Evolutionary conservation across 169 alveolate species (phyloP).

Genomic region (Plasmodium blacklocki): DNA sequence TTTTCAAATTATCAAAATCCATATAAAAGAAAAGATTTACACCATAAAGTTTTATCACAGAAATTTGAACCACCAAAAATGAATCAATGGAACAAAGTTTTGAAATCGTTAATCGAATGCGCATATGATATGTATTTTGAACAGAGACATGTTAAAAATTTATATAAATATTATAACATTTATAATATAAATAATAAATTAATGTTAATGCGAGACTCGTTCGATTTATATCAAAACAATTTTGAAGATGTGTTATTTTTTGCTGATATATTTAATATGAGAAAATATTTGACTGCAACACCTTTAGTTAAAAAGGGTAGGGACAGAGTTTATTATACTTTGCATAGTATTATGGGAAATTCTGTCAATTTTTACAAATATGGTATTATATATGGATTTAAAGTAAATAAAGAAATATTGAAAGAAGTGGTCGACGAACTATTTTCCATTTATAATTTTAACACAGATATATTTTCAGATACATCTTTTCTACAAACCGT

Average conservation of each 20-base stretch:
- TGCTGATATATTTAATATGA: slow-evolving; percentile 58
- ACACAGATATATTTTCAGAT: slow-evolving; percentile 24
- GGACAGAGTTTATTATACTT: slow-evolving; percentile 5
- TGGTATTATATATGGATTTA: slow-evolving; percentile 45
- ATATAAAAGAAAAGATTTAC: background rate
- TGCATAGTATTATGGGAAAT: slow-evolving; percentile 20
- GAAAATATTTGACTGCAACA: background rate
- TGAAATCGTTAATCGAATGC: background rate
- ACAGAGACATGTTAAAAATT: slow-evolving; percentile 36
- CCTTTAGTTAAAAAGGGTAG: background rate
- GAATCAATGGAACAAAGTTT: background rate
- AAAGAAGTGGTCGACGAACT: slow-evolving; percentile 20
- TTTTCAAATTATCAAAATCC: slow-evolving; percentile 46
- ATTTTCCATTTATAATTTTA: slow-evolving; percentile 8
- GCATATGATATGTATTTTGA: slow-evolving; percentile 38
- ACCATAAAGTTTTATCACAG: background rate
- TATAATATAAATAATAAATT: slow-evolving; percentile 36
- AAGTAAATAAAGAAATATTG: slow-evolving; percentile 16
- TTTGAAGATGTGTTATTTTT: slow-evolving; percentile 27
- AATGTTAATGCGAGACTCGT: slow-evolving; percentile 52
- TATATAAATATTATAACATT: slow-evolving; percentile 9
- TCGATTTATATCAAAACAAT: slow-evolving; percentile 36
- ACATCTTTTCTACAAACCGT: slow-evolving; percentile 50
- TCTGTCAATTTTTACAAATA: slow-evolving; percentile 25
- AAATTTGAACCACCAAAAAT: slow-evolving; percentile 21